Evolutionary conservation across 1,139 yeast species (phyloP), one percentile per base, ranked within the genome.

Genomic region (Waltiozyma sp.): DNA sequence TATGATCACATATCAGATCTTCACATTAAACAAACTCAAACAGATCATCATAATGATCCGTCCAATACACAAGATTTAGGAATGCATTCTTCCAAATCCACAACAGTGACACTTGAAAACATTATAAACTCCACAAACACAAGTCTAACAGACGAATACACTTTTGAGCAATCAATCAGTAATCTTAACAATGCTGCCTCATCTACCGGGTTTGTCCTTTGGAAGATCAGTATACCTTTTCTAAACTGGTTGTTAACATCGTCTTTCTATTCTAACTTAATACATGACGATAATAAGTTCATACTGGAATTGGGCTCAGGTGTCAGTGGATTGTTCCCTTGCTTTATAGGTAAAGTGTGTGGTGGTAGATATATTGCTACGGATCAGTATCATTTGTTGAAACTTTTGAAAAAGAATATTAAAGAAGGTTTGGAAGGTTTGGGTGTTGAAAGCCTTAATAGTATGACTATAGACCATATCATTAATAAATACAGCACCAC

Each of bases 271-370:
- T 43, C 46, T 38, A 39, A 50, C 38, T 39, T 59, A 35, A 21
- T 46, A 31, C 28, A 26, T 26, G n/a, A 10, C 34, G 18, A 4
- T n/a, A 47, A 48, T 14, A 52, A 54, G 34, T 50, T 54, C 2
- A 69, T 80, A 0, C 60, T 81, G 3, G 91, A 82, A 51, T 57
- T 82, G 7, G 93, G 93, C 0, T 60, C 84, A 15, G 93, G 93
- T 0, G 72, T 72, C 0, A 70, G 80, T 1, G 88, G 82, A 0
- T 57, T 80, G 1, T 57, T 76, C 24, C 77, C 77, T 0, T 58
- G 72, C 4, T 57, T 69, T 0, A 46, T 81, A 14, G 75, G 73
- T 0, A 65, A 66, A 0, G 38, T 43, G 13, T 63, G 67, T 10
- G 23, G n/a, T 5, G 41, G 51, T 0, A 55, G 56, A 21, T 80